Evolutionary conservation across 306 rosid species (phyloP).

Genomic region (Ammopiptanthus mongolicus): DNA sequence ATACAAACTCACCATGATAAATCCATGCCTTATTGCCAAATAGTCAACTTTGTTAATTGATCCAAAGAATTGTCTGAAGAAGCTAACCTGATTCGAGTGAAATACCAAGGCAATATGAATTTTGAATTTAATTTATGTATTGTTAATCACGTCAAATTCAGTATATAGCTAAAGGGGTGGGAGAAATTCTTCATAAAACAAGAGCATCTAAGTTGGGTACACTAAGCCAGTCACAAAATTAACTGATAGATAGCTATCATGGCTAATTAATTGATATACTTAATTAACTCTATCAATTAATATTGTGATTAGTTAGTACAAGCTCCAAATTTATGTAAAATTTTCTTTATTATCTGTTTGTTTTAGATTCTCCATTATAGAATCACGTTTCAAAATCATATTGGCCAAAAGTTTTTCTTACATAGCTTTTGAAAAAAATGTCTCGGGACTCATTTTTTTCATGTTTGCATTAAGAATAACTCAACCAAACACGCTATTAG

Average conservation of each 20-base stretch:
- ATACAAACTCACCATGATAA: slow-evolving; percentile 51
- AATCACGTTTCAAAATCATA: no score
- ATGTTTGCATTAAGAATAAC: no score
- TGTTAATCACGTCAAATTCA: not conserved
- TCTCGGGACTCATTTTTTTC: no score
- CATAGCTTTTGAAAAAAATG: no score
- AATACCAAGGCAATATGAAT: not conserved
- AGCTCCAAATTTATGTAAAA: no score
- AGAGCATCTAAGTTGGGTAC: no score
- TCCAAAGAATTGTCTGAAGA: slow-evolving; percentile 75
- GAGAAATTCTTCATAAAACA: no score
- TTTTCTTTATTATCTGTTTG: no score
- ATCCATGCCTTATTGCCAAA: slow-evolving; percentile 75
- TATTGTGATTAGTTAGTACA: not conserved
- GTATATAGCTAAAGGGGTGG: not conserved
- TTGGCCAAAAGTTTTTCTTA: no score
- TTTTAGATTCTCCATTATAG: no score
- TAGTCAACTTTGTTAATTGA: slow-evolving; percentile 76
- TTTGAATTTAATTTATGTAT: not conserved
- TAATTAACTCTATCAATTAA: no score
- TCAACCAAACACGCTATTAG: no score
- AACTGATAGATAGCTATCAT: not conserved
- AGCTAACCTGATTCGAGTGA: slow-evolving; percentile 50
- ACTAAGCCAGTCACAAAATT: not conserved
- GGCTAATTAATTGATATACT: not conserved